Conservation (phyloP, 176 grass and related monocot genomes). For the Zoysia pacifica region DNA sequence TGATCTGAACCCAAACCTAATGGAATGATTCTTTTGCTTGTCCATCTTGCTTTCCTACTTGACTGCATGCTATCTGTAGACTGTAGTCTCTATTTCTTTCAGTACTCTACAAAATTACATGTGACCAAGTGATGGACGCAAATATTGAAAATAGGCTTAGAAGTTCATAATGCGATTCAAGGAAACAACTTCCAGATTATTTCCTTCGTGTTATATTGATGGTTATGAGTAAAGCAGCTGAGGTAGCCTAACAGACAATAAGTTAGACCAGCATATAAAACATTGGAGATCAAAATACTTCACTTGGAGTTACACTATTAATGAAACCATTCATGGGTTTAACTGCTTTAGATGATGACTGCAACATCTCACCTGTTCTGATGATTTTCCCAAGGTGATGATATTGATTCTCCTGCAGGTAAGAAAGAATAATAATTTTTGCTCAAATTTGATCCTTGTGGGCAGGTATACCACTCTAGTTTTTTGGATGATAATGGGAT, state of each 20-base stretch:
- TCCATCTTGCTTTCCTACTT: background rate
- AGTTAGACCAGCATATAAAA: background rate
- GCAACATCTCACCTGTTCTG: background rate
- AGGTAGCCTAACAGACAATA: background rate
- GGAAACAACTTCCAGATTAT: background rate
- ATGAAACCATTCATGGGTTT: background rate
- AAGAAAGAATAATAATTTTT: background rate
- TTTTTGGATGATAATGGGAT: conserved; percentile 65
- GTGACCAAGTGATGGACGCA: background rate
- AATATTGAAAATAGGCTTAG: background rate
- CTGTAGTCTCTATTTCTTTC: background rate
- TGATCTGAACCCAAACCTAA: conserved; percentile 1
- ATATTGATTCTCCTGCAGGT: background rate
- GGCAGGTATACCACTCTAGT: conserved; percentile 94
- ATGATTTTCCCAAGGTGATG: background rate
- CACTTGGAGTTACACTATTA: background rate
- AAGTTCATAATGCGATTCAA: background rate
- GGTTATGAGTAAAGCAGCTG: background rate
- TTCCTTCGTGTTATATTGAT: conserved; percentile 2
- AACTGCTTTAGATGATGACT: background rate
- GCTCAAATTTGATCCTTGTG: background rate
- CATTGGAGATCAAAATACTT: background rate
- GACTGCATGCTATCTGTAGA: background rate
- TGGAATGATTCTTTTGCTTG: background rate
- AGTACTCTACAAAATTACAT: background rate